phyloP scores from a whole-genome alignment of 176 grass and related monocot genomes.

The Zoysia pacifica region DNA sequence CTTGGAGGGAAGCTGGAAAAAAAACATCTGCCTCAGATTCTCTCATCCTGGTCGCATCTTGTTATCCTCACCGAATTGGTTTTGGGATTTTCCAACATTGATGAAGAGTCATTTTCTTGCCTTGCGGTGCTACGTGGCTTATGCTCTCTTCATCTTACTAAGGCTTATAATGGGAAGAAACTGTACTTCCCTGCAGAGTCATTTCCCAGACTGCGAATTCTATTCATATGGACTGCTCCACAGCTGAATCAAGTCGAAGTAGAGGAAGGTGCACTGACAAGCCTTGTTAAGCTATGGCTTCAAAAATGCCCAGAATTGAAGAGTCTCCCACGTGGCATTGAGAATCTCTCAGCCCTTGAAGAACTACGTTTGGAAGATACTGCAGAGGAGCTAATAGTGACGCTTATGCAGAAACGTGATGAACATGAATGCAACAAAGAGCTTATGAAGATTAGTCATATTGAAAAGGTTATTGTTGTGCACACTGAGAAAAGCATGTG shows the following conservation, averaged over 20 bases:
- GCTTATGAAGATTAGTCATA: slow-evolving; percentile 12
- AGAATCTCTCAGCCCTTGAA: slow-evolving; percentile 5
- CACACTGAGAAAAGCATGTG: background rate
- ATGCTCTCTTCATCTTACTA: background rate
- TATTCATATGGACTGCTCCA: background rate
- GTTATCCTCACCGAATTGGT: background rate
- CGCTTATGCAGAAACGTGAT: background rate
- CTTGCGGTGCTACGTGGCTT: slow-evolving; percentile 14
- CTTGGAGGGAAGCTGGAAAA: background rate
- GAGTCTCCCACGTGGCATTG: slow-evolving; percentile 31
- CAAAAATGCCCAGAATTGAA: background rate
- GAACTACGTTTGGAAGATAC: background rate
- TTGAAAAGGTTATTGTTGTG: background rate
- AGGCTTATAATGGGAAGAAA: slow-evolving; percentile 41
- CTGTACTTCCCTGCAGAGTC: slow-evolving; percentile 13
- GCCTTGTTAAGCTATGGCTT: background rate
- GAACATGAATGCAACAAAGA: background rate
- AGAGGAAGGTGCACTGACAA: slow-evolving; percentile 35
- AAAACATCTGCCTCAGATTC: slow-evolving; percentile 27
- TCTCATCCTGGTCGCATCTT: slow-evolving; percentile 23
- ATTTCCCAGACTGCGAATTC: slow-evolving; percentile 24
- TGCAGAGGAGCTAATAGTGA: slow-evolving; percentile 24
- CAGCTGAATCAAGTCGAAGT: slow-evolving; percentile 30
- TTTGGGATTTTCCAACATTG: slow-evolving; percentile 6
- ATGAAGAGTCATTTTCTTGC: slow-evolving; percentile 34